Evolutionary conservation across 805 yeast species (phyloP).

Genomic region (Candida takata): DNA sequence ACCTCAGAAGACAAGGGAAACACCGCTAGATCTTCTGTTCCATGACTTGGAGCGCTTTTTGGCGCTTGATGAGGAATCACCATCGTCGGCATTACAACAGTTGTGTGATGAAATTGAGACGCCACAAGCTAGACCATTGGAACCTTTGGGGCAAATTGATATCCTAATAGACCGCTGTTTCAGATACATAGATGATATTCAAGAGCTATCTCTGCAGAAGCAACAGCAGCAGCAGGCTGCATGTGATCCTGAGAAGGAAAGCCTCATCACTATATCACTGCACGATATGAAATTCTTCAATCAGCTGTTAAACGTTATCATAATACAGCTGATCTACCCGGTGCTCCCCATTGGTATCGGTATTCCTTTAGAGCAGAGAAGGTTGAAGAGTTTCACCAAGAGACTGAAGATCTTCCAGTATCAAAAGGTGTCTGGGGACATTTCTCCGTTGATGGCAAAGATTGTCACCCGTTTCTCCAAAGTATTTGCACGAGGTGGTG

Average conservation of each 20-base stretch:
- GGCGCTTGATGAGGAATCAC: conserved; percentile 11
- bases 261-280: conserved; percentile 56
- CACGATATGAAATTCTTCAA: conserved; percentile 79
- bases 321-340: conserved; percentile 67
- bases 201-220: conserved; percentile 8
- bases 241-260: conserved; percentile 13
- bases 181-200: conserved; percentile 10
- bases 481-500: conserved; percentile 23
- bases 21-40: conserved; percentile 29
- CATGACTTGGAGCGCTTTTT: conserved; percentile 17
- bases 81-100: conserved; percentile 3
- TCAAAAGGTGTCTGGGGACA: conserved; percentile 1
- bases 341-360: conserved; percentile 51
- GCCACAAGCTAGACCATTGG: neutral
- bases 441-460: neutral
- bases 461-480: conserved; percentile 16
- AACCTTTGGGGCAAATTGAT: neutral
- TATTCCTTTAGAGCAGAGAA: conserved; percentile 55
- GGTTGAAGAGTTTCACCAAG: conserved; percentile 41
- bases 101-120: neutral
- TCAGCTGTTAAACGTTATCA: conserved; percentile 52
- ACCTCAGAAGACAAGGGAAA: conserved; percentile 27
- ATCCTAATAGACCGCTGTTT: conserved; percentile 7
- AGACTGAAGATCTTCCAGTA: conserved; percentile 15
- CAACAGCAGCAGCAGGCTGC: conserved; percentile 1